Base-by-base conservation (phyloP, 257 asterid species). In the Salvia hispanica region DNA sequence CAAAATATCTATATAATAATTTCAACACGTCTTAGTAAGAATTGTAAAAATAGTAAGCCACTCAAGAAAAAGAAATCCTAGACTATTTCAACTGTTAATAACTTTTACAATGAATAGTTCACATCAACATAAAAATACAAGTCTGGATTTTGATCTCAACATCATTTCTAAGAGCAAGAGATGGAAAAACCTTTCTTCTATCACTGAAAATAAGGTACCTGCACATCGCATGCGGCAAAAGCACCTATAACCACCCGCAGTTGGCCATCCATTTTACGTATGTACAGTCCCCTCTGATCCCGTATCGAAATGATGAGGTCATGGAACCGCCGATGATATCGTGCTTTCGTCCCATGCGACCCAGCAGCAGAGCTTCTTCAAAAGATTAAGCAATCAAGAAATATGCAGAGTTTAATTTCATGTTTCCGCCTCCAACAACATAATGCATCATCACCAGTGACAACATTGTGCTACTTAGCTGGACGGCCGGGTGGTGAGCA, bases 211-310 rank as follows among this genome's bases (percentile, higher is more conserved):
- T 25, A 25, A 25, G 31, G 31, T 25, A 25, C 31, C 31, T 25
- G 31, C 31, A 25, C 31, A 25, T 25, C 31, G 31, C 2, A 25
- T 25, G 31, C 3, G 70, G 76, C 71, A 72, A 63, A 59, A 83
- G 67, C 72, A 74, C 67, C 79, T 67, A 68, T 65, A 71, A 69
- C 66, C 73, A 62, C 77, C 80, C 62, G 67, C 47, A 58, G 53
- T 65, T 68, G 78, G 68, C 77, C 73, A 69, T 74, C 31, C 31
- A 25, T 25, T 25, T 73, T 81, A 82, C 81, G 73, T 80, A 82
- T 82, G 74, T 78, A 84, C 87, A 86, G 79, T 78, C 89, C 82
- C 72, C 21, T 12, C 42, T 60, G 69, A 56, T 66, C 62, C 63
- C 58, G 72, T 62, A 61, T 54, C 65, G 62, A 65, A 64, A 75